Percentiles rank a stretch among this genome's conserved stretches.
These are phyloP conservation scores for Dothideomycetidae sp. DNA, from an alignment of 2,329 filamentous ascomycete species.

Conservation along the genomic window DNA sequence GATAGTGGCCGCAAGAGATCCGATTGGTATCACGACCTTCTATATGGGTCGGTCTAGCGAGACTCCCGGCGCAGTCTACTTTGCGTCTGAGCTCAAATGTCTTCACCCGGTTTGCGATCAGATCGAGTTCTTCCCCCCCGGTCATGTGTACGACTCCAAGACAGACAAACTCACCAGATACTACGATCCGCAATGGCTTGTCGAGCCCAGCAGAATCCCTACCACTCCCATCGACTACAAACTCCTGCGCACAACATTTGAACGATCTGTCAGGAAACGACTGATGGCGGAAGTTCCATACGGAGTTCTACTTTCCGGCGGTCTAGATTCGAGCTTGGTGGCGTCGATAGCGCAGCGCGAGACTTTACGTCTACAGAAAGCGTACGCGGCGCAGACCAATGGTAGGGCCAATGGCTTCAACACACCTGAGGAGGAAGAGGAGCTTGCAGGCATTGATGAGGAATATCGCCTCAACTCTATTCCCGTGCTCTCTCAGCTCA, in stretches of 20 bases:
- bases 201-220: constrained; percentile 68
- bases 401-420: constrained; percentile 36
- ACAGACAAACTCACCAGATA: constrained; percentile 76
- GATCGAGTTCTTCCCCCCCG: constrained; percentile 85
- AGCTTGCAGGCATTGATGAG: constrained; percentile 88
- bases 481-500: constrained; percentile 83
- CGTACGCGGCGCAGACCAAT: constrained; percentile 25
- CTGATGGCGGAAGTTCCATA: constrained; percentile 99
- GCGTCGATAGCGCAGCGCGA: constrained; percentile 92
- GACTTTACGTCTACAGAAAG: constrained; percentile 55
- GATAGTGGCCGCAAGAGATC: constrained; percentile 84
- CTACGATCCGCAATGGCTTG: constrained; percentile 76
- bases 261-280: constrained; percentile 86
- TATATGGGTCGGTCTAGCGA: constrained; percentile 83
- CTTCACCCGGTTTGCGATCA: constrained; percentile 88
- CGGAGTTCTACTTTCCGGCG: constrained; percentile 86
- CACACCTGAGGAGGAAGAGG: constrained; percentile 43
- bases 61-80: constrained; percentile 77
- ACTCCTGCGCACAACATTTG: constrained; percentile 64
- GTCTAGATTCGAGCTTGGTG: constrained; percentile 87
- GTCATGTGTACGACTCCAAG: constrained; percentile 90
- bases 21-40: constrained; percentile 92
- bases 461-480: constrained; percentile 78
- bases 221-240: constrained; percentile 71
- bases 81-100: constrained; percentile 93